Evolutionary conservation across 257 asterid genomes (phyloP), one percentile per base, ranked within the genome.

Genomic region (Prunella vulgaris): DNA sequence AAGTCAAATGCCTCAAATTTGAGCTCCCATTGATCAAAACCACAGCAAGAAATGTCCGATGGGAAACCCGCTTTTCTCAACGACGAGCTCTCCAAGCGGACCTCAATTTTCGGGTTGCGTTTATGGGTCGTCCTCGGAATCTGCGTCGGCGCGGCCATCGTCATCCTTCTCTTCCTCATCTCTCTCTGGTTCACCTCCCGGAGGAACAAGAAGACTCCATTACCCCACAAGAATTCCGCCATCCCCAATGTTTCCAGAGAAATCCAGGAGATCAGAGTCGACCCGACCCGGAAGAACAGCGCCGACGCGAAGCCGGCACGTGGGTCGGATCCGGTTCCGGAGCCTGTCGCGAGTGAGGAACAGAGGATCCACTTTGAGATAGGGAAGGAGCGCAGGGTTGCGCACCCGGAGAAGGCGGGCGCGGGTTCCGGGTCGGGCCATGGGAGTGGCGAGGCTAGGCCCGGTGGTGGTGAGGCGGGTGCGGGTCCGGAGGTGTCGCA

Each of bases 401-500:
- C 86, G 0, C 73, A 76, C 74, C 28, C 28, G 28, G 92, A 79
- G 58, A 77, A 80, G 72, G 77, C 21, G 13, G 84, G 81, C 5
- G 7, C 75, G 8, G 82, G 84, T 2, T 69, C 78, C 32, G 89
- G 87, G 44, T 80, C 90, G 69, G 81, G 82, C 8, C 85, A 79
- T 13, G 94, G 84, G 56, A 82, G 81, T 30, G 95, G 85, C 2
- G 94, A 87, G 72, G 75, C 80, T 13, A 81, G 86, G 17, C n/a
- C n/a, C n/a, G 10, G 78, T 17, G 74, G 68, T 12, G 83, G 58
- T 1, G 96, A 83, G 60, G 67, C 66, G 64, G 81, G 71, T 1
- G 69, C 33, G 63, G 92, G 84, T 42, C 95, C 98, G 28, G 95
- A 88, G 84, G 98, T 92, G 42, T 92, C 96, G 17, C 96, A 88